Conservation (phyloP, 2,329 filamentous ascomycete genomes). For the Dactylonectria macrodidyma region DNA sequence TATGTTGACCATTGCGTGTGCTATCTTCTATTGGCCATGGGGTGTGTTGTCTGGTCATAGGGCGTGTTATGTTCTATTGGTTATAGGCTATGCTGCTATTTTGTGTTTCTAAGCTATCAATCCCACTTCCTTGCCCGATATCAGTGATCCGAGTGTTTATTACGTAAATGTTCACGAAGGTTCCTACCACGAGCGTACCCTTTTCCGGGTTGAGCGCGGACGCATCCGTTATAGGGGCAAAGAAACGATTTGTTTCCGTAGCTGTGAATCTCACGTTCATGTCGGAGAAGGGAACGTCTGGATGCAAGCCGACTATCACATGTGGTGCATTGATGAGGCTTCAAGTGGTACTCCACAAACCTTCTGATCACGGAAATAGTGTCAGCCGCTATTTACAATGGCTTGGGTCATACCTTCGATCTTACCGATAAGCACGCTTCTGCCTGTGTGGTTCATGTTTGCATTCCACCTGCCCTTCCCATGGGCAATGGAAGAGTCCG, state of each 20-base stretch:
- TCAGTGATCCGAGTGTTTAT: not conserved
- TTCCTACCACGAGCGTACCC: not conserved
- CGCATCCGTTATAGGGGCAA: not conserved
- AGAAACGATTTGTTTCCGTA: not conserved
- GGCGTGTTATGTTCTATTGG: not conserved
- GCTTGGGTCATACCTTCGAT: not conserved
- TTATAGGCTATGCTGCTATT: not conserved
- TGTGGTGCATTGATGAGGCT: not conserved
- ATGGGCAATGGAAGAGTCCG: not conserved
- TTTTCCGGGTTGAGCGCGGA: not conserved
- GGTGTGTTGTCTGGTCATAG: not conserved
- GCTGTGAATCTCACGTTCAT: not conserved
- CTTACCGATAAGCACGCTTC: not conserved
- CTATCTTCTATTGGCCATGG: not conserved
- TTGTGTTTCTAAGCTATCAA: not conserved
- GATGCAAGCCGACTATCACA: not conserved
- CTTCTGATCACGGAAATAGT: not conserved
- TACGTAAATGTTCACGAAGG: not conserved
- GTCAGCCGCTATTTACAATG: not conserved
- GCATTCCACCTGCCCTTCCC: not conserved
- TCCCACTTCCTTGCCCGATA: not conserved
- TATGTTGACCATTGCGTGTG: too few relatives aligned
- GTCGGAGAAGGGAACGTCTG: not conserved
- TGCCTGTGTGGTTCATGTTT: not conserved
- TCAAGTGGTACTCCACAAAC: not conserved